These are phyloP conservation scores for Colletotrichum ledebouriae DNA, from an alignment of 2,329 filamentous ascomycete species.

Conservation along the genomic window DNA sequence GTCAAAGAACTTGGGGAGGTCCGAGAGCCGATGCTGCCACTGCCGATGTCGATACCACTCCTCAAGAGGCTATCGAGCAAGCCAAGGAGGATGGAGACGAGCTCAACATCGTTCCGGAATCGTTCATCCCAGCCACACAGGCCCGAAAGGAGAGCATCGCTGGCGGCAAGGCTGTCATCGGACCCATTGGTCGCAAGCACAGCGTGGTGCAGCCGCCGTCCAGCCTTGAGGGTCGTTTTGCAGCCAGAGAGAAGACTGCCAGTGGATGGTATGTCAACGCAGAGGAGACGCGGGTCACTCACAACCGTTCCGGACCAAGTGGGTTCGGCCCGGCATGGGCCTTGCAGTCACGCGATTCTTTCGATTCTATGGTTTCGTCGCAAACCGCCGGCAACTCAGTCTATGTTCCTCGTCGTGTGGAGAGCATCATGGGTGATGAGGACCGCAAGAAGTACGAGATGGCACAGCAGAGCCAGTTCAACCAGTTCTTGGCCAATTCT, in stretches of 20 bases:
- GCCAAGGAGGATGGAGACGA: constrained; percentile 87
- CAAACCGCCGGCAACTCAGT: constrained; percentile 71
- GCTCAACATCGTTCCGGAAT: constrained; percentile 89
- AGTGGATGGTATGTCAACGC: constrained; percentile 78
- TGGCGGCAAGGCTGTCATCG: constrained; percentile 47
- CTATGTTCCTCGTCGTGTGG: constrained; percentile 76
- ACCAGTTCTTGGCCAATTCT: constrained; percentile 44
- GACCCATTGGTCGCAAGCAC: constrained; percentile 60
- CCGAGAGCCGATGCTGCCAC: constrained; percentile 89
- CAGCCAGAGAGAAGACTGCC: constrained; percentile 75
- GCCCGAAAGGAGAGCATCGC: constrained; percentile 57
- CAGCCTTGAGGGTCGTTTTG: constrained; percentile 83
- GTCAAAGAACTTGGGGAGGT: constrained; percentile 95
- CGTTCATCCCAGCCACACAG: constrained; percentile 75
- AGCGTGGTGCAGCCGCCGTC: constrained; percentile 79
- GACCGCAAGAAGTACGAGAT: constrained; percentile 81
- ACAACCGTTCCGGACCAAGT: constrained; percentile 32
- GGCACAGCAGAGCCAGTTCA: constrained; percentile 69
- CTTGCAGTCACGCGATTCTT: constrained; percentile 69
- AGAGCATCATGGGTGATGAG: constrained; percentile 83
- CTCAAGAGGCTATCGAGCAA: constrained; percentile 85
- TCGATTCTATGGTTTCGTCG: constrained; percentile 74
- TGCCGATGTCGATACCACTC: constrained; percentile 81
- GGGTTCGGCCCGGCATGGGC: constrained; percentile 35
- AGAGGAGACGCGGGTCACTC: constrained; percentile 65